Evolutionary conservation across 75 land plant genomes (phyloP).

Genomic region (Pseudotsuga menziesii): DNA sequence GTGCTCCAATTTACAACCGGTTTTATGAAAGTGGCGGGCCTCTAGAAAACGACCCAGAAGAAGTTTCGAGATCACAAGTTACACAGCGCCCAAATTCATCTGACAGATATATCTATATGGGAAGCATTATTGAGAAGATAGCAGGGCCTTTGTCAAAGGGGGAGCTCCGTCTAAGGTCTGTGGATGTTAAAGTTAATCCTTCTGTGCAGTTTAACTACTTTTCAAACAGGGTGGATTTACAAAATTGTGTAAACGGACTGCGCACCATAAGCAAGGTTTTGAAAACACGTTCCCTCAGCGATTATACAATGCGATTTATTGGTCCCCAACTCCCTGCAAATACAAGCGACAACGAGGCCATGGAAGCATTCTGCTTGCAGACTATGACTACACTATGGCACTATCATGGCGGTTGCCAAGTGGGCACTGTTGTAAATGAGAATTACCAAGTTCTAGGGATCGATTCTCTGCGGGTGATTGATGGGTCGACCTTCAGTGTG

Average conservation of each 20-base stretch:
- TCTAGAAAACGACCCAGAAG: background rate
- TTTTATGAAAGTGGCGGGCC: background rate
- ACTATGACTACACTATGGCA: constrained; percentile 66
- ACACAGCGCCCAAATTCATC: background rate
- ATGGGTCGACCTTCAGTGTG: constrained; percentile 46
- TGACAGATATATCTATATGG: constrained; percentile 36
- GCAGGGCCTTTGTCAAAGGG: constrained; percentile 67
- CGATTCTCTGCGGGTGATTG: constrained; percentile 48
- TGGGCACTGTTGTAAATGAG: constrained; percentile 40
- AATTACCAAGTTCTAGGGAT: constrained; percentile 46
- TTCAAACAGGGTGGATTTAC: constrained; percentile 51
- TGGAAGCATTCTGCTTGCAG: constrained; percentile 52
- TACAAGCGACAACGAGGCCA: constrained; percentile 15
- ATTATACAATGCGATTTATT: constrained; percentile 30
- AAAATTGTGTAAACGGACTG: constrained; percentile 53
- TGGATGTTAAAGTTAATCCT: constrained; percentile 62
- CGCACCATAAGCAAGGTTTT: constrained; percentile 31
- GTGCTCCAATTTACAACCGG: constrained; percentile 38
- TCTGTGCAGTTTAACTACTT: constrained; percentile 86
- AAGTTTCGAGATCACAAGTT: no score
- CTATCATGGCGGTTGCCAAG: constrained; percentile 65
- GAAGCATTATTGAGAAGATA: constrained; percentile 49
- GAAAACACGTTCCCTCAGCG: constrained; percentile 36
- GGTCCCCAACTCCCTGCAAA: constrained; percentile 25
- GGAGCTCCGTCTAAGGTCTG: constrained; percentile 35